Evolutionary conservation across 495 filamentous ascomycete genomes (phyloP), one percentile per base, ranked within the genome.

Genomic region (Hyaloscypha bicolor): DNA sequence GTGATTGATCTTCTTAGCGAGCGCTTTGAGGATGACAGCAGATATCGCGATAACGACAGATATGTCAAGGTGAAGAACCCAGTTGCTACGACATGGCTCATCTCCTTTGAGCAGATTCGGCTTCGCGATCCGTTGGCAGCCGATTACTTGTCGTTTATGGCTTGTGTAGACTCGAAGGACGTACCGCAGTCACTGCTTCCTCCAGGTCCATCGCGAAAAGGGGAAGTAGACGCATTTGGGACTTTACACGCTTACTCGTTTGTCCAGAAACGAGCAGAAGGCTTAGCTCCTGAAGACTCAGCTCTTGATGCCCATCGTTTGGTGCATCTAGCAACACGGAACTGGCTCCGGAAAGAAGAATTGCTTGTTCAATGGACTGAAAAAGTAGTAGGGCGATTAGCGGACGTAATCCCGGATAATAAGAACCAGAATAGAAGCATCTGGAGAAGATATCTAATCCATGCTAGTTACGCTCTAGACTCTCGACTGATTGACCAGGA

Each of bases 261-360:
- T 11, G 70, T 83, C 35, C 57, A 63, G 1, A 71, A 74, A 16
- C 51, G 59, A 1, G 25, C 25, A 25, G 25, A 25, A 25, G 2
- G 25, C 25, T 25, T 25, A 25, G 25, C 25, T 25, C 9, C 37
- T 1, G 55, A 2, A 58, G 62, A 63, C 48, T 19, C 2, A n/a
- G 21, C 6, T 48, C 42, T 48, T 37, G 69, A 78, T 52, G 64
- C 84, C 63, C 82, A 85, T 73, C 73, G 79, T 32, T 70, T 85
- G 9, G 81, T 85, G 31, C 79, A 83, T 61, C 48, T 83, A 11
- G 76, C 76, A n/a, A 77, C 74, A 3, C 77, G 72, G 39, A 81
- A 76, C 60, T 83, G 79, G 82, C 73, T 84, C 14, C 45, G 51
- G 22, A 68, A 68, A 3, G 67, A 79, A 51, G 63, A 59, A 31